Conservation (phyloP, 441 rosid genomes). For the Euphorbia celastroides region DNA sequence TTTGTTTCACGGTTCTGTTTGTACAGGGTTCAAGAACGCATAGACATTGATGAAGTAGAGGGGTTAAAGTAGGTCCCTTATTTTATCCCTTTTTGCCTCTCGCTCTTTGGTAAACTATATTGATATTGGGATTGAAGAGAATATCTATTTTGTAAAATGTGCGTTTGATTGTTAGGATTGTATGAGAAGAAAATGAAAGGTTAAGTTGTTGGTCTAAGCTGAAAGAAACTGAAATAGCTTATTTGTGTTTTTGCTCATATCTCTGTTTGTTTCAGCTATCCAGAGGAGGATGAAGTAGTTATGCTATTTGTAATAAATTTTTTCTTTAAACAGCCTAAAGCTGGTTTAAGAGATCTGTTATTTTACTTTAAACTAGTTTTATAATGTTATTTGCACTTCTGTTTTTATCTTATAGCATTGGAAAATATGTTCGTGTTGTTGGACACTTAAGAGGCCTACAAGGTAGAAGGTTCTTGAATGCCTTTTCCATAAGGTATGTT, state of each 20-base stretch:
- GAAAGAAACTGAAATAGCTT: slow-evolving; percentile 5
- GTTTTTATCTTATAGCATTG: slow-evolving; percentile 41
- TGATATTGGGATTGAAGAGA: slow-evolving; percentile 4
- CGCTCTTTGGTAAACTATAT: neutral
- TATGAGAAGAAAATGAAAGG: neutral
- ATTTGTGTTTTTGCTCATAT: slow-evolving; percentile 3
- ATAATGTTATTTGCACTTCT: neutral
- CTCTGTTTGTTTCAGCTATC: slow-evolving; percentile 1
- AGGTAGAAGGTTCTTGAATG: slow-evolving; percentile 66
- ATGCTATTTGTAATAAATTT: neutral
- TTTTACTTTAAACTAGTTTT: neutral
- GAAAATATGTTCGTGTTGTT: slow-evolving; percentile 81
- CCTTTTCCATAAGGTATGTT: slow-evolving; percentile 66
- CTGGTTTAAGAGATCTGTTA: neutral
- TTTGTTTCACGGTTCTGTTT: slow-evolving; percentile 6
- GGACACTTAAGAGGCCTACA: slow-evolving; percentile 80
- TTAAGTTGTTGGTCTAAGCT: neutral
- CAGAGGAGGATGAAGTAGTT: neutral
- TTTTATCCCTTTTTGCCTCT: neutral
- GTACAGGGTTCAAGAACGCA: slow-evolving; percentile 76
- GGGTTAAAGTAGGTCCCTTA: slow-evolving; percentile 49
- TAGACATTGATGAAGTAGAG: slow-evolving; percentile 69
- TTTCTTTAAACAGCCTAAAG: neutral
- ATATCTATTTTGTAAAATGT: neutral
- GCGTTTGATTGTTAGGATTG: neutral